Conservation (phyloP, 2,329 filamentous ascomycete species). For the Trichoderma gracile region DNA sequence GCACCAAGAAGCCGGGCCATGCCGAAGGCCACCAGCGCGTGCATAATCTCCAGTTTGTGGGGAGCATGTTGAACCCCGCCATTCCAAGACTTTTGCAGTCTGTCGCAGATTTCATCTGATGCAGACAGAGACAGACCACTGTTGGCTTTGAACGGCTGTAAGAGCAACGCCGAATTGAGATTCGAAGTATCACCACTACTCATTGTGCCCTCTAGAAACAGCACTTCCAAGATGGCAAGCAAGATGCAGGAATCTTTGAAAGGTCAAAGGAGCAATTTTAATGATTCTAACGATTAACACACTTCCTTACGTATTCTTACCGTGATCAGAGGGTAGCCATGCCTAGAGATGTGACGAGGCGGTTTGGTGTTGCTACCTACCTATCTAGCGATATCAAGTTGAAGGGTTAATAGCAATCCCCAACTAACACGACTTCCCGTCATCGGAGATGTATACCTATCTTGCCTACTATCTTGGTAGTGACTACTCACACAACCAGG, state of each 20-base stretch:
- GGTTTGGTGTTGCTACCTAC: neutral
- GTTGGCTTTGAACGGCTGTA: too few species aligned
- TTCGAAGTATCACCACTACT: too few species aligned
- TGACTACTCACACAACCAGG: neutral
- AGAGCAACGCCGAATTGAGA: too few species aligned
- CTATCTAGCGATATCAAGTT: neutral
- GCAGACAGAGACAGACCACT: too few species aligned
- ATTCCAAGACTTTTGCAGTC: neutral
- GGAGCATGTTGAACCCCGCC: constrained; percentile 2
- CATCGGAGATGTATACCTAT: neutral
- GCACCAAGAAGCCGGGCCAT: constrained; percentile 16
- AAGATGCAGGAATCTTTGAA: too few species aligned
- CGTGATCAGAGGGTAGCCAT: too few species aligned
- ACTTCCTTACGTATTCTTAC: too few species aligned
- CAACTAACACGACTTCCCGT: neutral
- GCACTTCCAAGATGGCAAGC: neutral
- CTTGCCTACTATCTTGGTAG: too few species aligned
- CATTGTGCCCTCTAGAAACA: neutral
- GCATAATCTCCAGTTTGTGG: constrained; percentile 12
- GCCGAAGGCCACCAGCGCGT: constrained; percentile 9
- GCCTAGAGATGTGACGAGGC: too few species aligned
- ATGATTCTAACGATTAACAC: too few species aligned
- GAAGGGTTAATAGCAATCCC: neutral
- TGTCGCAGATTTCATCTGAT: neutral
- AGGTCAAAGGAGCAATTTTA: too few species aligned